These are phyloP conservation scores for Phytopythium aichiense DNA, from an alignment of 352 stramenopile species.

Conservation along the genomic window DNA sequence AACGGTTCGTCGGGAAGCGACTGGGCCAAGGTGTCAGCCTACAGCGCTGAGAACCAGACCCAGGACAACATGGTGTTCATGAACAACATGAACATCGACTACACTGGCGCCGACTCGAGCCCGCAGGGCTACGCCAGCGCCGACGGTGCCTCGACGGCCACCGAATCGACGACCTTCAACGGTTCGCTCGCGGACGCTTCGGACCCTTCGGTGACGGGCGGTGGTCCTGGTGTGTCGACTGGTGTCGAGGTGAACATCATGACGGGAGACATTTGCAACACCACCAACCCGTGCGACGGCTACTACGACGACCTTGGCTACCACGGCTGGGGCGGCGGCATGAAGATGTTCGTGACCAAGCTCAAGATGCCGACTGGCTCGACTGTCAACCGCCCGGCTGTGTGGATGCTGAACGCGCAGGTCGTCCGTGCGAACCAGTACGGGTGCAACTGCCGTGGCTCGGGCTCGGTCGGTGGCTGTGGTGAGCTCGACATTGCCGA, in stretches of 20 bases:
- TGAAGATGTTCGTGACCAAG: conserved; percentile 77
- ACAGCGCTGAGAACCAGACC: conserved; percentile 19
- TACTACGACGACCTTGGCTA: conserved; percentile 63
- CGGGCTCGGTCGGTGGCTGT: conserved; percentile 45
- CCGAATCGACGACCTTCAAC: conserved; percentile 22
- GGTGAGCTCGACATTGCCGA: conserved; percentile 71
- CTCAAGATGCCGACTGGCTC: conserved; percentile 46
- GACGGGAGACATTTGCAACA: conserved; percentile 42
- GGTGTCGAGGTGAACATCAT: conserved; percentile 77
- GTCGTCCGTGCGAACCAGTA: conserved; percentile 66
- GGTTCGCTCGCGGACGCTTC: conserved; percentile 47
- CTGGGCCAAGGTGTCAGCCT: conserved; percentile 42
- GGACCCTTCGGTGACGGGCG: conserved; percentile 26
- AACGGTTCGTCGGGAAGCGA: conserved; percentile 18
- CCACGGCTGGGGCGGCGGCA: conserved; percentile 61
- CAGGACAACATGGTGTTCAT: conserved; percentile 49
- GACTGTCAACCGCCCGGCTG: conserved; percentile 48
- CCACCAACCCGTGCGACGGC: conserved; percentile 44
- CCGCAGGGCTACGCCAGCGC: conserved; percentile 35
- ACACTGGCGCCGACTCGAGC: conserved; percentile 28
- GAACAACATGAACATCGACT: conserved; percentile 56
- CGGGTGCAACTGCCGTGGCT: conserved; percentile 68
- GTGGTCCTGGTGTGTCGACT: conserved; percentile 48
- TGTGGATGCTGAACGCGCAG: conserved; percentile 79
- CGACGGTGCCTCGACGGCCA: conserved; percentile 22